Evolutionary conservation across 345 rosid genomes (phyloP).

Genomic region (Brassica carinata): DNA sequence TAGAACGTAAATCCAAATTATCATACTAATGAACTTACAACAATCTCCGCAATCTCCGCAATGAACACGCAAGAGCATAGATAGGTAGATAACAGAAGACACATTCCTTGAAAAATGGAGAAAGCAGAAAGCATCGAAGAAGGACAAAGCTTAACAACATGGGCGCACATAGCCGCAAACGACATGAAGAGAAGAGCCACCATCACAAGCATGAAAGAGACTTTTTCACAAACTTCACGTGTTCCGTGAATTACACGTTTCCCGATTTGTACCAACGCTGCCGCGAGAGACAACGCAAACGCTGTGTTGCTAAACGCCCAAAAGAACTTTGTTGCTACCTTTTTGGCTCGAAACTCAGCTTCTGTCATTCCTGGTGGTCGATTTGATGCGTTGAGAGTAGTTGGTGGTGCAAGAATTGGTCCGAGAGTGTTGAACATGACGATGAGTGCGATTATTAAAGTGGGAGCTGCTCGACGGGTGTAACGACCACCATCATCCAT

Average conservation of each 20-base stretch:
- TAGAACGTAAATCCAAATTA: background rate
- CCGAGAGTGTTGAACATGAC: constrained; percentile 2
- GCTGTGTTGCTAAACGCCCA: background rate
- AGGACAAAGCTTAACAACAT: background rate
- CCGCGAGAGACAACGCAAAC: background rate
- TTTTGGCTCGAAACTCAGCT: background rate
- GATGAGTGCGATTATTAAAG: background rate
- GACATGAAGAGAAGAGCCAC: background rate
- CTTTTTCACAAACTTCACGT: background rate
- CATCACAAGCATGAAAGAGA: background rate
- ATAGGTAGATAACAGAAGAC: background rate
- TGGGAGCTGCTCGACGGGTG: background rate
- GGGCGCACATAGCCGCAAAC: background rate
- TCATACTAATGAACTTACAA: background rate
- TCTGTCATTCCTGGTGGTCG: background rate
- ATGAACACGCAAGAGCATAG: background rate
- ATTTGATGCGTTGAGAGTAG: background rate
- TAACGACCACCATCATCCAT: background rate
- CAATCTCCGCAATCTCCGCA: background rate
- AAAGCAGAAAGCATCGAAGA: background rate
- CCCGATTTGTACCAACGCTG: background rate
- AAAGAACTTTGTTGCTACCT: background rate
- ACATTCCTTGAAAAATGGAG: background rate
- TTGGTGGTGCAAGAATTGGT: background rate
- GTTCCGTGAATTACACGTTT: background rate